Base-by-base conservation (phyloP, 169 alveolate species). In the Plasmodium gaboni region DNA sequence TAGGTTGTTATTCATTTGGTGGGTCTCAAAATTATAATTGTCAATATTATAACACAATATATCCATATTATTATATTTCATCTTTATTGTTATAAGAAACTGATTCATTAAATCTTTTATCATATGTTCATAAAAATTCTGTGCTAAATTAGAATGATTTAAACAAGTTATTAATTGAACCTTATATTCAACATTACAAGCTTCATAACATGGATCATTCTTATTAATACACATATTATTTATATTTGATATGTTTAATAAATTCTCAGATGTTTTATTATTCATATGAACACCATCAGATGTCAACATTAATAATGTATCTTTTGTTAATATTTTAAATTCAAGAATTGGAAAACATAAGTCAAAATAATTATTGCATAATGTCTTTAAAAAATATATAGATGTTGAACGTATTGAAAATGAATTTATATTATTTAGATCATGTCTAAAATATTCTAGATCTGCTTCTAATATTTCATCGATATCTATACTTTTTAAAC, bases 391-490 rank as follows among this genome's bases (percentile, higher is more conserved):
- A 61, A 80, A 80, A 10, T 61, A 38, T 4, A 60, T 80, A 26
- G 90, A 76, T 2, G 83, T 60, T 0, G 90, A 67, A 26, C 80
- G 13, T 5, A 80, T 71, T 1, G 90, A 80, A 67, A 80, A 80
- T 4, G 90, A 50, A 59, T 80, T 80, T 0, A 46, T 42, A 59
- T 80, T 80, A 26, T 80, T 80, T 24, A 80, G 19, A 17, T 80
- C 90, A 15, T 80, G 67, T 46, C 83, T 24, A 22, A 80, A 80
- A 28, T 65, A 65, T 8, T 80, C 90, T 24, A 80, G n/a, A 53
- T 80, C 90, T 2, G 90, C 90, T 51, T 80, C 90, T 51, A 67
- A 19, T 2, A 80, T 80, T 5, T 80, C 90, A 4, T 80, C 90
- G 9, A 80, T 67, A 44, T 80, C 90, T 13, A 1, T 80, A 24